Base-by-base conservation (phyloP, 768 basidiomycete species). In the Russula vinacea region DNA sequence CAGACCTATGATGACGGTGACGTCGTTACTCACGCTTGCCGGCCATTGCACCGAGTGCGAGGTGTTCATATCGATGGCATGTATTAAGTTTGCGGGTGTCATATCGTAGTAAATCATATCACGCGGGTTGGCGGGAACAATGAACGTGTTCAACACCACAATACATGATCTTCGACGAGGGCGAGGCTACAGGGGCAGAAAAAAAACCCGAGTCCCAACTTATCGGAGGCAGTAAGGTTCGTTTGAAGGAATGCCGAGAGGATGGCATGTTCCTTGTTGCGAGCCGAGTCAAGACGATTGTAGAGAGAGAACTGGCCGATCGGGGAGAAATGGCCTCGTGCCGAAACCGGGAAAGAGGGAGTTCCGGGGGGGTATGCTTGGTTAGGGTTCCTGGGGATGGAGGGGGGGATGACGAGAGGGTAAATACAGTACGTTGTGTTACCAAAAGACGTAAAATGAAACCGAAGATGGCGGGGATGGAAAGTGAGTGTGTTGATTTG, bases 381-480 rank as follows among this genome's bases (percentile, higher is more conserved):
- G 55, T 24, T 56, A 65, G 59, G 64, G 60, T 65, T 57, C 64
- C 55, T 65, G 60, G 42, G 62, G 60, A 56, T 56, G 59, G 61
- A 29, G 22, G 45, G 22, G 22, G 5, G 45, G 50, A 65, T 56
- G 64, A 65, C 58, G 58, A 60, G 47, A 64, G 55, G 50, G 64
- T 65, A 53, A 64, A 59, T 60, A 50, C 63, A 60, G 63, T 64
- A 64, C 58, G 63, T 60, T 64, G 63, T 37, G 35, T 64, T 64
- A 60, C 63, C 63, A 50, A 65, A 61, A 60, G 59, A 65, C 64
- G 64, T 65, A 65, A 65, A 53, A 56, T 62, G 61, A 58, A 65
- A 56, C 50, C n/a, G 56, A 64, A 65, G 60, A 45, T 42, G 58
- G 64, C 59, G 59, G 64, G 59, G 60, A 65, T 60, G 60, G 59